Conservation (phyloP, 164 flowering plant species). For the Macadamia tetraphylla region DNA sequence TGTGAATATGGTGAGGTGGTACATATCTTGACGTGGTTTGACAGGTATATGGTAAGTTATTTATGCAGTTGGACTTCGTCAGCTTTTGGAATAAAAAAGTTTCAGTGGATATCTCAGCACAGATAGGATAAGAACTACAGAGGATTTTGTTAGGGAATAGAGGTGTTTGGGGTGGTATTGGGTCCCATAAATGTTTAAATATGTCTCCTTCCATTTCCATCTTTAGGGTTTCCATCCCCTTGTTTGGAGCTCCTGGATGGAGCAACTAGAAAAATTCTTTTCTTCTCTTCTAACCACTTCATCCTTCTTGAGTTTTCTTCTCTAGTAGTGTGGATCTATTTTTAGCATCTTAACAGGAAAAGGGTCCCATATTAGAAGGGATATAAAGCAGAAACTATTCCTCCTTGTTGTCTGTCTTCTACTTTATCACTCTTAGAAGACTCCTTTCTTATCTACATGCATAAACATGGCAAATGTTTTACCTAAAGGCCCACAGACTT, state of each 20-base stretch:
- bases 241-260: background rate
- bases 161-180: background rate
- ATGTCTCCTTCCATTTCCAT: background rate
- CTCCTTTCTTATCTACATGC: background rate
- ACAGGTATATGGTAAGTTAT: background rate
- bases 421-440: background rate
- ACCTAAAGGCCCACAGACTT: background rate
- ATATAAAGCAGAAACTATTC: background rate
- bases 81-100: background rate
- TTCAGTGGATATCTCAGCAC: background rate
- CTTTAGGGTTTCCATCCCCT: background rate
- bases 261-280: background rate
- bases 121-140: background rate
- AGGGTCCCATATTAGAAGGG: background rate
- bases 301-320: background rate
- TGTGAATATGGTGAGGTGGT: background rate
- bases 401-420: background rate
- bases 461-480: background rate
- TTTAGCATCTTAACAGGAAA: background rate
- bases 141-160: background rate
- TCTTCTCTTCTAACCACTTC: background rate
- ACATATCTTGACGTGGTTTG: background rate
- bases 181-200: too few species aligned
- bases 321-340: background rate
- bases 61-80: background rate